phyloP scores from a whole-genome alignment of 176 grass and related monocot species.

The Eragrostis nindensis region DNA sequence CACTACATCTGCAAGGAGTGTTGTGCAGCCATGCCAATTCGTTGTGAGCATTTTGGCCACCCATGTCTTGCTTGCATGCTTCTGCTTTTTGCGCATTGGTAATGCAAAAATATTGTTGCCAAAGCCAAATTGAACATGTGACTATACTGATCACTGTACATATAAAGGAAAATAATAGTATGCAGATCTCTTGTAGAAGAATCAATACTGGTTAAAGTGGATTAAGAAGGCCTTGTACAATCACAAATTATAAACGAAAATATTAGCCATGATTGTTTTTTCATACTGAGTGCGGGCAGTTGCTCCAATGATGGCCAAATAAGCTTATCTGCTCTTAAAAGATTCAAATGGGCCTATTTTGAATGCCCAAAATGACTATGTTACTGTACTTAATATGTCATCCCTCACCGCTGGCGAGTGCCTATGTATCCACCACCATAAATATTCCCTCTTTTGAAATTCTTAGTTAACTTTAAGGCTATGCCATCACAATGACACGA shows the following conservation, averaged over 20 bases:
- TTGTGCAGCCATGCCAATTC: too few relatives aligned
- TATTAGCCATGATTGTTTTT: too few relatives aligned
- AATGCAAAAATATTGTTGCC: too few relatives aligned
- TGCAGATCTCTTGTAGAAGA: too few relatives aligned
- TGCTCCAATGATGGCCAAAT: not conserved
- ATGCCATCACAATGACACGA: not conserved
- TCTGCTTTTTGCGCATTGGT: too few relatives aligned
- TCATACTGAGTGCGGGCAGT: not conserved
- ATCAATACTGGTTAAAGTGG: not conserved
- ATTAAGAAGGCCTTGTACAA: not conserved
- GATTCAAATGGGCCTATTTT: slow-evolving; percentile 2
- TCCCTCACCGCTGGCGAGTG: not conserved
- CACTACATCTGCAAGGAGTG: too few relatives aligned
- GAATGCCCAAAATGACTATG: not conserved
- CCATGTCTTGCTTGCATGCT: too few relatives aligned
- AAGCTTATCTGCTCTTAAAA: not conserved
- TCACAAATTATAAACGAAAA: not conserved
- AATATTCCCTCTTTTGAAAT: not conserved
- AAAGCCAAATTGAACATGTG: too few relatives aligned
- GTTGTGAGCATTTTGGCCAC: too few relatives aligned
- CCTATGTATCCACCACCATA: slow-evolving; percentile 12
- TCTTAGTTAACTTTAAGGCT: not conserved
- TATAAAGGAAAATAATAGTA: too few relatives aligned
- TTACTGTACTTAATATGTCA: not conserved
- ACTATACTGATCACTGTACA: not conserved